Conservation (phyloP, 164 flowering plant genomes). For the Euptelea pleiosperma region DNA sequence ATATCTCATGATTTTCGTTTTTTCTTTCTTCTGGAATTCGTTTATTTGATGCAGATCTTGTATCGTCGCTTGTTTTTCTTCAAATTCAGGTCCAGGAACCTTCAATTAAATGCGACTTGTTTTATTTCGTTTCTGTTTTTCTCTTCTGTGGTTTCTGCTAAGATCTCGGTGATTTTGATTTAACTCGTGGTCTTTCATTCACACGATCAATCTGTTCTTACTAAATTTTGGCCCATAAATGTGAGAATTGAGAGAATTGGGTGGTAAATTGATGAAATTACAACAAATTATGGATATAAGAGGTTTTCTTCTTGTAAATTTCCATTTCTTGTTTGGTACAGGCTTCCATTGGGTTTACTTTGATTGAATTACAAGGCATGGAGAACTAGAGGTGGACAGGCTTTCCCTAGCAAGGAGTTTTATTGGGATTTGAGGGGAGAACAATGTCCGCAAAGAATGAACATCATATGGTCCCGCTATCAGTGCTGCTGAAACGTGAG, state of each 20-base stretch:
- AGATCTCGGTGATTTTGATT: no score
- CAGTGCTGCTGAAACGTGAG: slow-evolving; percentile 81
- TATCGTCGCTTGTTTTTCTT: background rate
- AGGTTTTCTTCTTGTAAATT: no score
- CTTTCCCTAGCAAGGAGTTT: background rate
- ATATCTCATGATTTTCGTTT: slow-evolving; percentile 3
- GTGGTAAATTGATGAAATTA: no score
- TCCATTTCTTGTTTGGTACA: background rate
- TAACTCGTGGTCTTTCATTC: background rate
- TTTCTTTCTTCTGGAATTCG: background rate
- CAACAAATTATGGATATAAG: no score
- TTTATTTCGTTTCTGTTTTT: background rate
- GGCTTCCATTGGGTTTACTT: slow-evolving; percentile 10
- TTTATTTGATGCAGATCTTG: background rate
- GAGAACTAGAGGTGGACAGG: slow-evolving; percentile 3
- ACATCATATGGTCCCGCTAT: slow-evolving; percentile 79
- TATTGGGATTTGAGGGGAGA: slow-evolving; percentile 12
- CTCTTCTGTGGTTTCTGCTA: background rate
- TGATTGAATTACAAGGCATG: background rate
- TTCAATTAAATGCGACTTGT: background rate
- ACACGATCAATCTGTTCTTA: no score
- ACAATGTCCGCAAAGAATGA: slow-evolving; percentile 63
- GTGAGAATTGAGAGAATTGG: background rate
- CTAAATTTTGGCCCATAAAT: background rate
- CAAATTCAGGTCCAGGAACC: background rate